Percentiles rank a stretch among this genome's conserved stretches.
Evolutionary conservation across 306 rosid species (phyloP).

Genomic region (Ceratonia siliqua): DNA sequence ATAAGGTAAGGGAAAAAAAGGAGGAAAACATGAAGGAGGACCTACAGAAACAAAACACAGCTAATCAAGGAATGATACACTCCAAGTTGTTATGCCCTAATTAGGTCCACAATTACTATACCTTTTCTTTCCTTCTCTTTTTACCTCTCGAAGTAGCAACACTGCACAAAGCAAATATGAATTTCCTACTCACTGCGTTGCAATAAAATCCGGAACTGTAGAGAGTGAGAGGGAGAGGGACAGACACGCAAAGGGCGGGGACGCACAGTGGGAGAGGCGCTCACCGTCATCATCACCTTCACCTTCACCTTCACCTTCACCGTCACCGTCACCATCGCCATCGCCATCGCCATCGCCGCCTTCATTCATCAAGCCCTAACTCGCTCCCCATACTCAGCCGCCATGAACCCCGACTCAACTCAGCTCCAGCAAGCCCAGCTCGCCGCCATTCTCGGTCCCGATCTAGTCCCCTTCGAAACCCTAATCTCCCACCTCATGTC

Average conservation of each 20-base stretch:
- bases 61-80: neutral
- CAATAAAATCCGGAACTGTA: no score
- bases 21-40: neutral
- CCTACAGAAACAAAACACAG: neutral
- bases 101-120: neutral
- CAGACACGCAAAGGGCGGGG: no score
- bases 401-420: constrained; percentile 76
- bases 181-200: no score
- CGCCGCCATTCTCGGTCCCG: constrained; percentile 82
- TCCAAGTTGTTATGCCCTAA: neutral
- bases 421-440: constrained; percentile 86
- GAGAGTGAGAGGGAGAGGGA: no score
- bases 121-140: no score
- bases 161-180: no score
- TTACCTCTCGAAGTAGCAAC: no score
- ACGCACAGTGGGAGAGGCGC: no score
- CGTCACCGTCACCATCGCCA: no score
- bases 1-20: neutral
- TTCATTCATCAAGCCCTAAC: neutral
- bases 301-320: no score
- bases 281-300: no score
- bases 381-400: constrained; percentile 23
- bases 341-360: no score
- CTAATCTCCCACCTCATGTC: constrained; percentile 91
- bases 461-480: constrained; percentile 72